These are phyloP conservation scores for Saccharata proteae DNA, from an alignment of 2,329 filamentous ascomycete species.

Conservation along the genomic window DNA sequence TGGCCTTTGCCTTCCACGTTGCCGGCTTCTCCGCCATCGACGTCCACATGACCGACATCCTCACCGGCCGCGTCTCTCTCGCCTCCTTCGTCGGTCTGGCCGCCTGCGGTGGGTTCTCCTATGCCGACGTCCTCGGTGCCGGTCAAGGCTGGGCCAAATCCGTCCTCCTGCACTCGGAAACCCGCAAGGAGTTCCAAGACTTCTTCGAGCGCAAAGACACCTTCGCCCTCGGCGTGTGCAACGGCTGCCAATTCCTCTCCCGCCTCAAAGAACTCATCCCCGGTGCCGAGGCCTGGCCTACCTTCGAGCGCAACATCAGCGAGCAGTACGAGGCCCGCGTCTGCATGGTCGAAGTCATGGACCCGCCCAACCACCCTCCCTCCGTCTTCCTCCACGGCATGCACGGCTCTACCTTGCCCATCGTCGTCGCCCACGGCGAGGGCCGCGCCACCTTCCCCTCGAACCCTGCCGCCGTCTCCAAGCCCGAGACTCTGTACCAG, in stretches of 20 bases:
- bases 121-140: constrained; percentile 85
- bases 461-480: constrained; percentile 26
- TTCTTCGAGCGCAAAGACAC: constrained; percentile 88
- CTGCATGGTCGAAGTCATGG: constrained; percentile 69
- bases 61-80: constrained; percentile 68
- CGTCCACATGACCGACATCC: constrained; percentile 89
- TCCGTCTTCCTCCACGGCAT: constrained; percentile 89
- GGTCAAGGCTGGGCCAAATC: constrained; percentile 94
- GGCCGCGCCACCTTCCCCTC: constrained; percentile 54
- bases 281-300: constrained; percentile 70
- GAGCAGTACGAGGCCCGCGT: constrained; percentile 86
- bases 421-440: constrained; percentile 84
- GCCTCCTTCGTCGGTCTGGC: constrained; percentile 77
- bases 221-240: constrained; percentile 89
- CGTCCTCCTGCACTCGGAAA: constrained; percentile 69
- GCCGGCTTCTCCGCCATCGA: constrained; percentile 89
- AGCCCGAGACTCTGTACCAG: constrained; percentile 42
- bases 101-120: constrained; percentile 94
- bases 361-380: constrained; percentile 36
- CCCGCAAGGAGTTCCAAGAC: constrained; percentile 62
- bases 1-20: constrained; percentile 89
- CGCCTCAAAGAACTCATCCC: constrained; percentile 75
- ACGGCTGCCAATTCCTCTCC: constrained; percentile 91
- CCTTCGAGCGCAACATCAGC: constrained; percentile 71
- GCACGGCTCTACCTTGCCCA: constrained; percentile 68